Evolutionary conservation across 1,284 basidiomycete genomes (phyloP), one percentile per base, ranked within the genome.

Genomic region (Ustanciosporium gigantosporum): DNA sequence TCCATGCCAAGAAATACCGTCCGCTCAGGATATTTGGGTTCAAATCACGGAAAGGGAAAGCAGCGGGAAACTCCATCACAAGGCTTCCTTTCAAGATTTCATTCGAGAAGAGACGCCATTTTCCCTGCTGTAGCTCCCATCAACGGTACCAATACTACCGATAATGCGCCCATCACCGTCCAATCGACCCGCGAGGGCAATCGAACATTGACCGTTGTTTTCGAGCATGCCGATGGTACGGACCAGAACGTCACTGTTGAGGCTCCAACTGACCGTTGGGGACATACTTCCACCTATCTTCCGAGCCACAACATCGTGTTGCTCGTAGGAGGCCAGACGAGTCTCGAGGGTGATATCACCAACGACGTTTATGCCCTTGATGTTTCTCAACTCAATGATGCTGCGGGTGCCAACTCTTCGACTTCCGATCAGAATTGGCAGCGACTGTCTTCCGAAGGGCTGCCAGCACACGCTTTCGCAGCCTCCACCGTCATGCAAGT

Each of bases 321-420:
- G 19, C 43, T 76, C 20, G 53, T 77, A 8, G 74, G 74, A 14
- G 75, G 74, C 2, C 75, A 77, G 31, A 59, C 76, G 31, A 57
- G 47, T 25, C 24, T 46, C 23, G 20, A 40, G 16, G 46, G 50
- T 1, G 55, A 32, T n/a, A 51, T 71, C 16, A 73, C 73, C 4
- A 55, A 66, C 39, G 50, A 70, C 20, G 69, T 72, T 34, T 65
- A 69, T 19, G 35, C 52, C 1, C 68, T 75, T 49, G 55, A 71
- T 40, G 44, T 76, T 31, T 38, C 32, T 25, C 47, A 43, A 13
- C 45, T 46, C 8, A 19, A 8, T 19, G 16, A 34, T 17, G 31
- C 66, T 41, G 43, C 35, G 21, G 41, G 17, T 27, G 59, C 60
- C 36, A 60, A 40, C 38, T n/a, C n/a, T n/a, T n/a, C n/a, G n/a